Evolutionary conservation across 768 basidiomycete species (phyloP).

Genomic region (Termitomyces sp.): DNA sequence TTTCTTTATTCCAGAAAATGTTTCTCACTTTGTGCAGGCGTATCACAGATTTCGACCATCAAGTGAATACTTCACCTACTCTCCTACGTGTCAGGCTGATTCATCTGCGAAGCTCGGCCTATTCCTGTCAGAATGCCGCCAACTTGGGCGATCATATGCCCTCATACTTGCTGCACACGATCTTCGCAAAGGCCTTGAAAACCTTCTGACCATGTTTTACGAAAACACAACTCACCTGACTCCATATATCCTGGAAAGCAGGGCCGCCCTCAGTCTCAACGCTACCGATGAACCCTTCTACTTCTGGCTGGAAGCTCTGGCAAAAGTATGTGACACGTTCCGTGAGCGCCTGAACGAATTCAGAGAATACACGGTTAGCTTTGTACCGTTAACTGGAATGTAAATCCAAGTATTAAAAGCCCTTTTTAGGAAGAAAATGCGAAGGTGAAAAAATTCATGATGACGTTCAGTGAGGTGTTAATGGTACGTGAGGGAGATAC

Average conservation of each 20-base stretch:
- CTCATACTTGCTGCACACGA: slow-evolving; percentile 13
- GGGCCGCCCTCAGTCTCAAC: not conserved
- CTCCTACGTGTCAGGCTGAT: not conserved
- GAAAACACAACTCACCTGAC: slow-evolving; percentile 8
- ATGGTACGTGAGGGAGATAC: slow-evolving; percentile 1
- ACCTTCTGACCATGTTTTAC: slow-evolving; percentile 8
- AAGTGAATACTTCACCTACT: not conserved
- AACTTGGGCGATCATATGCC: slow-evolving; percentile 16
- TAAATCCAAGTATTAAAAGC: not conserved
- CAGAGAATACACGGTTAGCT: slow-evolving; percentile 16
- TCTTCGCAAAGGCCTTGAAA: slow-evolving; percentile 11
- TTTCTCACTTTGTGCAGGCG: not conserved
- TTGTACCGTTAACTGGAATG: not conserved
- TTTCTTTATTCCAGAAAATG: not conserved
- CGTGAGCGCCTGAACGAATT: slow-evolving; percentile 14
- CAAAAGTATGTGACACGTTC: slow-evolving; percentile 9
- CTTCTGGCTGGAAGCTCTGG: slow-evolving; percentile 6
- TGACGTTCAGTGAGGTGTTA: slow-evolving; percentile 7
- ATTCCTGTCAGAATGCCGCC: slow-evolving; percentile 11
- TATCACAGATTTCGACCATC: not conserved
- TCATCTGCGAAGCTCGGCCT: slow-evolving; percentile 7
- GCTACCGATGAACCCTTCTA: not conserved
- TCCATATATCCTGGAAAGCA: not conserved
- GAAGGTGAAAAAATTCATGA: slow-evolving; percentile 11
- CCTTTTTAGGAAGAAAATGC: not conserved